phyloP scores from a whole-genome alignment of 495 filamentous ascomycete genomes.

The Penicillium malachiteum region DNA sequence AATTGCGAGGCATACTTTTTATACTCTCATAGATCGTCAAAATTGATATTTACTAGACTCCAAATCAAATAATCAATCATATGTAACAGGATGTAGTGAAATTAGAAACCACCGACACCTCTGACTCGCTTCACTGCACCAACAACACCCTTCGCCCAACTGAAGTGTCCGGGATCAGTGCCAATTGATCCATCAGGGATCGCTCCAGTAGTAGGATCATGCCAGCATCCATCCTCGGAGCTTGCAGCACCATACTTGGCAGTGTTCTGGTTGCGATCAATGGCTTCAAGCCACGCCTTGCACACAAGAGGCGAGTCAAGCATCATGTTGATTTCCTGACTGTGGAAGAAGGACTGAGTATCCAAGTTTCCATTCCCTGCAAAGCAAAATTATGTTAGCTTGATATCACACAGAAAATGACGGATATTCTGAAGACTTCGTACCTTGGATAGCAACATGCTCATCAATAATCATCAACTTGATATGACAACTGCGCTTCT shows the following conservation, averaged over 20 bases:
- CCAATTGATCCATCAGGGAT: constrained; percentile 60
- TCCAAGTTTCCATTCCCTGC: constrained; percentile 74
- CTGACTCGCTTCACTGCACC: constrained; percentile 62
- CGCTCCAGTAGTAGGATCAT: constrained; percentile 52
- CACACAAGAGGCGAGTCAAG: constrained; percentile 63
- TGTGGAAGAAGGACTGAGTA: constrained; percentile 78
- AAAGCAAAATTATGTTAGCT: too few species aligned
- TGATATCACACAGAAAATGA: too few species aligned
- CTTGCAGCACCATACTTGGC: constrained; percentile 57
- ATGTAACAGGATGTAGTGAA: too few species aligned
- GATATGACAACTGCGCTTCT: constrained; percentile 67
- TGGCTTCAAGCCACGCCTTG: constrained; percentile 57
- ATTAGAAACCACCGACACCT: constrained; percentile 58
- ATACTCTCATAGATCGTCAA: background rate
- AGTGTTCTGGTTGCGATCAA: constrained; percentile 72
- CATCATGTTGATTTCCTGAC: constrained; percentile 74
- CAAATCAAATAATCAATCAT: background rate
- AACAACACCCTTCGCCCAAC: constrained; percentile 61
- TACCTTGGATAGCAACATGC: constrained; percentile 59
- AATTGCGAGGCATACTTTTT: background rate
- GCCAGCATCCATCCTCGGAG: constrained; percentile 51
- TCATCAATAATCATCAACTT: constrained; percentile 75
- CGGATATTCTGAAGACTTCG: too few species aligned
- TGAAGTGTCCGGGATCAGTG: constrained; percentile 54
- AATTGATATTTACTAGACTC: background rate